Evolutionary conservation across 78 protist genomes (phyloP).

Genomic region (Kipferlia bialata): DNA sequence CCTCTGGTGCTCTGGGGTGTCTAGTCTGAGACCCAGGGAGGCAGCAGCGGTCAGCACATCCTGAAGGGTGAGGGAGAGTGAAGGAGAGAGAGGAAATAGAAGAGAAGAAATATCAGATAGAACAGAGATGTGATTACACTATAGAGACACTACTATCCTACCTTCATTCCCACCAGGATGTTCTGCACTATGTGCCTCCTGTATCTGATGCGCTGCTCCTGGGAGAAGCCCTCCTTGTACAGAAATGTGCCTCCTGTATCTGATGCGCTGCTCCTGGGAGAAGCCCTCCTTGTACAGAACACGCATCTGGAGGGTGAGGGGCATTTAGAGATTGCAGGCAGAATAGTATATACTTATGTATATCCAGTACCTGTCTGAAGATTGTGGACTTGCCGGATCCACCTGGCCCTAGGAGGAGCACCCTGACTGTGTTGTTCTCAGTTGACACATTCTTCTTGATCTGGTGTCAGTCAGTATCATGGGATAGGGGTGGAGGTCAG

Average conservation of each 20-base stretch:
- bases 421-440: constrained; percentile 8
- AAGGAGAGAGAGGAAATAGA: too few relatives aligned
- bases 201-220: constrained; percentile 41
- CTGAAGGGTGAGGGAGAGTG: background rate
- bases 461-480: too few relatives aligned
- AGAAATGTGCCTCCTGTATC: constrained; percentile 42
- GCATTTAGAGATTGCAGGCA: too few relatives aligned
- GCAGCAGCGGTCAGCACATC: constrained; percentile 7
- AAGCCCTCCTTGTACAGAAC: too few relatives aligned
- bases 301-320: too few relatives aligned
- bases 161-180: constrained; percentile 46
- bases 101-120: background rate
- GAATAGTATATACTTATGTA: too few relatives aligned
- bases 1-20: too few relatives aligned
- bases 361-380: constrained; percentile 80
- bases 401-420: constrained; percentile 70
- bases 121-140: too few relatives aligned
- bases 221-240: too few relatives aligned
- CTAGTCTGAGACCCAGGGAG: constrained; percentile 11
- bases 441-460: constrained; percentile 1
- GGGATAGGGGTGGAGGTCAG: too few relatives aligned
- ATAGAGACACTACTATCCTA: too few relatives aligned
- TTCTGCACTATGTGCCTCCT: constrained; percentile 44
- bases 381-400: constrained; percentile 82
- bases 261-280: constrained; percentile 38